Percentiles rank a stretch among this genome's conserved stretches.
Evolutionary conservation across 1,284 basidiomycete genomes (phyloP).

Genomic region (Ceratobasidium sp.): DNA sequence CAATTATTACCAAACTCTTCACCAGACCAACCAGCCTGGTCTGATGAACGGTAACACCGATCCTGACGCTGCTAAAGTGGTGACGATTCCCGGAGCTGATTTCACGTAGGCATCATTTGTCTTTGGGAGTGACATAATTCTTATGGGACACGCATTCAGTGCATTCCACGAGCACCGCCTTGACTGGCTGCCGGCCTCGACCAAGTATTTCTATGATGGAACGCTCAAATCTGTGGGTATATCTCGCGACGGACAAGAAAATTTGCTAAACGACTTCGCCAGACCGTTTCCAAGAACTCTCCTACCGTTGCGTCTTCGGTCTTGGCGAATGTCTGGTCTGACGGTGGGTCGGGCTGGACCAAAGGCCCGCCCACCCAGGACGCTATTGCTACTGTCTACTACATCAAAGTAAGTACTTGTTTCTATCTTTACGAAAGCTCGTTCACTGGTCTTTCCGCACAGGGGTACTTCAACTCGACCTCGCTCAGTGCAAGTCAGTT

Average conservation of each 20-base stretch:
- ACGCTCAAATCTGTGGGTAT: constrained; percentile 35
- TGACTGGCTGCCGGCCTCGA: constrained; percentile 47
- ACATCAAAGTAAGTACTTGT: constrained; percentile 44
- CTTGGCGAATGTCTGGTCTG: constrained; percentile 44
- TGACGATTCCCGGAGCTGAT: constrained; percentile 45
- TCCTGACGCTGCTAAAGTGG: constrained; percentile 44
- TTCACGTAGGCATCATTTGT: constrained; percentile 47
- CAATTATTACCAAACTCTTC: constrained; percentile 47
- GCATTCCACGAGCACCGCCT: constrained; percentile 49
- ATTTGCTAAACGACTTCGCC: not conserved
- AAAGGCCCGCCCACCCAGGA: constrained; percentile 49
- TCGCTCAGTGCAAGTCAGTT: constrained; percentile 43
- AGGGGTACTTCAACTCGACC: constrained; percentile 50
- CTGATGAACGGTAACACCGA: constrained; percentile 47
- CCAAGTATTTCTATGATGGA: constrained; percentile 47
- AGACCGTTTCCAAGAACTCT: constrained; percentile 49
- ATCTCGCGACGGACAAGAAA: not conserved
- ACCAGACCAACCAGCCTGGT: constrained; percentile 50
- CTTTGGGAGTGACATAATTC: too few relatives aligned
- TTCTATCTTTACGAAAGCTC: not conserved
- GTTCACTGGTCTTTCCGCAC: not conserved
- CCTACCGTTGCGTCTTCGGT: constrained; percentile 40
- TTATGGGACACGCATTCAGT: constrained; percentile 18
- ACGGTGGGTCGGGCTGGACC: constrained; percentile 39
- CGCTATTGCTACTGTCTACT: constrained; percentile 49